phyloP scores from a whole-genome alignment of 1,284 basidiomycete genomes.

The Trichosporon sp. region DNA sequence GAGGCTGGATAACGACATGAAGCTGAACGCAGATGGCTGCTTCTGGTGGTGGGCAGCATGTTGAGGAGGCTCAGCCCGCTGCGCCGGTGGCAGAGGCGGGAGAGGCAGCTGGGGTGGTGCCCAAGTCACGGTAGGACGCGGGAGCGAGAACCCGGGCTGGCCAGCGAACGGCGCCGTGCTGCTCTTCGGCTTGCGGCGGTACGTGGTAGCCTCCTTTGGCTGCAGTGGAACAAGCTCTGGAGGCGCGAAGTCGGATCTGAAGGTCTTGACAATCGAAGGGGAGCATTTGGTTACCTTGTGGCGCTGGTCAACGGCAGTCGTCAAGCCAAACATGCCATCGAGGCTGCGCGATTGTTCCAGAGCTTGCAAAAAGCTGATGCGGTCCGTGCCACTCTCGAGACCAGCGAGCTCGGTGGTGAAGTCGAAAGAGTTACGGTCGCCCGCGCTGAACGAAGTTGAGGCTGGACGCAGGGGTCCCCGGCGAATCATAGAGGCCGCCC shows the following conservation, averaged over 20 bases:
- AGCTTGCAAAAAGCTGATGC: constrained; percentile 73
- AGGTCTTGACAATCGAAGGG: constrained; percentile 6
- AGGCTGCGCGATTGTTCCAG: constrained; percentile 26
- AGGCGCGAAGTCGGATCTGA: not conserved
- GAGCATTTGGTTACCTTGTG: constrained; percentile 17
- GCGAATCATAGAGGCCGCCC: not conserved
- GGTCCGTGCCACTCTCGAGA: constrained; percentile 67
- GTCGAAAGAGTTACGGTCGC: constrained; percentile 71
- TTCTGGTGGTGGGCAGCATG: not conserved
- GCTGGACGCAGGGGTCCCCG: not conserved
- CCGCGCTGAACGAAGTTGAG: not conserved
- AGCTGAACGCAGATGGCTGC: constrained; percentile 15
- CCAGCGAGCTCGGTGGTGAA: constrained; percentile 76
- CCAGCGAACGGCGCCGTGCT: constrained; percentile 11
- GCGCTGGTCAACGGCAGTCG: not conserved
- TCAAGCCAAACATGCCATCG: constrained; percentile 9
- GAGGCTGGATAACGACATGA: constrained; percentile 14
- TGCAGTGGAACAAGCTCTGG: not conserved
- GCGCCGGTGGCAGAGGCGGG: not conserved
- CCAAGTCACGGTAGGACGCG: not conserved
- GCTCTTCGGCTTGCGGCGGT: constrained; percentile 14
- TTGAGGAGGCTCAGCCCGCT: not conserved
- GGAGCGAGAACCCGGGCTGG: constrained; percentile 12
- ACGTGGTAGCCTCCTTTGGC: not conserved
- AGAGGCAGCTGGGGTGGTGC: constrained; percentile 9